phyloP scores from a whole-genome alignment of 169 alveolate genomes.

The Amoebophrya sp. region DNA sequence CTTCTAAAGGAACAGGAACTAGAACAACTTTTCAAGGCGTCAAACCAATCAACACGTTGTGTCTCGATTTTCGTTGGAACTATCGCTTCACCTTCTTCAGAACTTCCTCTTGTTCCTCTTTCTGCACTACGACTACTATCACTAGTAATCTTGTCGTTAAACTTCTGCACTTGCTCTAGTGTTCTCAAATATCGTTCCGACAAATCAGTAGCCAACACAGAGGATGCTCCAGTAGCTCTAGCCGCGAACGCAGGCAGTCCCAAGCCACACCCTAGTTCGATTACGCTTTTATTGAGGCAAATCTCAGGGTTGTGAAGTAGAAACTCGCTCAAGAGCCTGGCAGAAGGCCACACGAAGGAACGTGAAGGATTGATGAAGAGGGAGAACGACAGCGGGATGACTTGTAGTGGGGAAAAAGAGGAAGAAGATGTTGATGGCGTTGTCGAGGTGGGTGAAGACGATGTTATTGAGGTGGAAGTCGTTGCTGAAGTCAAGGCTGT shows the following conservation, averaged over 20 bases:
- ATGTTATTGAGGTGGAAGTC: neutral
- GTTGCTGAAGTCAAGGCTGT: neutral
- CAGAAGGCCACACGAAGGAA: neutral
- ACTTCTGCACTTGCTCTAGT: neutral
- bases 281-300: neutral
- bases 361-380: neutral
- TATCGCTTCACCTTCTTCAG: too few relatives aligned
- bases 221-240: neutral
- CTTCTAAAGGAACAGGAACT: neutral
- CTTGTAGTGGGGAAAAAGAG: neutral
- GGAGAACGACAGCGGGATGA: neutral
- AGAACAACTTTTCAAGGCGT: neutral
- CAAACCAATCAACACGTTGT: neutral
- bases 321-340: neutral
- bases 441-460: neutral
- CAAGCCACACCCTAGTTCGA: neutral
- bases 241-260: neutral
- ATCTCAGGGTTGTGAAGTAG: neutral
- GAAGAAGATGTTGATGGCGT: neutral
- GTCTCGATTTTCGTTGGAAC: neutral
- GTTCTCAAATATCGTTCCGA: neutral
- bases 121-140: too few relatives aligned
- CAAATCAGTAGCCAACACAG: neutral
- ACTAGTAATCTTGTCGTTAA: neutral
- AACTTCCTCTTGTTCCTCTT: too few relatives aligned